Conservation (phyloP, 78 protist species). For the Dictyostelium discoideum region dicty_2.7 NC_007089.4:5440501-5441000, state of each 20-base stretch:
- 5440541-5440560: not conserved
- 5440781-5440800: not conserved
- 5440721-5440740: no score
- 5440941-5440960: not conserved
- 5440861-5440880: constrained; percentile 15
- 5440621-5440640: constrained; percentile 22
- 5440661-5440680: not conserved
- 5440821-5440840: not conserved
- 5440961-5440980: not conserved
- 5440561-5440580: constrained; percentile 1
- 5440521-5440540: not conserved
- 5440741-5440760: not conserved
- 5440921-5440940: constrained; percentile 4
- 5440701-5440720: not conserved
- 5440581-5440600: not conserved
- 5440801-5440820: not conserved
- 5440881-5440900: constrained; percentile 10
- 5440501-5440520: no score
- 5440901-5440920: not conserved
- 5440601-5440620: not conserved
- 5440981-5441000: not conserved
- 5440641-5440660: constrained; percentile 13
- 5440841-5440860: not conserved
- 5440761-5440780: not conserved
- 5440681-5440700: not conserved